Conservation (phyloP, 306 rosid species). For the Vigna nakashimae region DNA sequence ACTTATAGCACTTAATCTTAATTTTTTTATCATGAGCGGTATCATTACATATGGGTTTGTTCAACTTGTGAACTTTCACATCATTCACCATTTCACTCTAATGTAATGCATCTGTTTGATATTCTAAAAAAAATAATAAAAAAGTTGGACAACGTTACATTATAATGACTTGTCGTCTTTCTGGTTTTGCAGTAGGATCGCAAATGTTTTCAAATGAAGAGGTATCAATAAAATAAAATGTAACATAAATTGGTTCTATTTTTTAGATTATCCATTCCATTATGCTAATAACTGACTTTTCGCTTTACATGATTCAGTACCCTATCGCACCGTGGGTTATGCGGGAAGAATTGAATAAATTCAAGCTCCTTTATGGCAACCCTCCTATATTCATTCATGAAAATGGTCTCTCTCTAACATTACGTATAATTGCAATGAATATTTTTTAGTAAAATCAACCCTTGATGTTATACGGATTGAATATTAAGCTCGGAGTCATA, state of each 20-base stretch:
- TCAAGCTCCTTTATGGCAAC: constrained; percentile 68
- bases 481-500: neutral
- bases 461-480: neutral
- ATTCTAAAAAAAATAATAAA: neutral
- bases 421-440: neutral
- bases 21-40: too few species aligned
- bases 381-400: constrained; percentile 67
- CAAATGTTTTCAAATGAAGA: constrained; percentile 33
- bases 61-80: neutral
- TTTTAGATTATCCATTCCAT: neutral
- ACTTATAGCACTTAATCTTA: too few species aligned
- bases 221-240: constrained; percentile 36
- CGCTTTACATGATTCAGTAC: constrained; percentile 41
- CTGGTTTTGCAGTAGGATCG: constrained; percentile 37
- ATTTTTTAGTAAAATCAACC: neutral
- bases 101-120: neutral
- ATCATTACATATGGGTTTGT: too few species aligned
- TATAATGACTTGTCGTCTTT: constrained; percentile 29
- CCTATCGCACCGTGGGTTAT: constrained; percentile 54
- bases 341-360: constrained; percentile 46
- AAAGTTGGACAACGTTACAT: neutral
- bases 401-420: constrained; percentile 56
- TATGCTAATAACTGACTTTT: neutral
- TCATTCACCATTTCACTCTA: neutral
- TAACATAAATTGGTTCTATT: constrained; percentile 2